These are phyloP conservation scores for Diplotaxis tenuifolia DNA, from an alignment of 345 rosid species.

Conservation along the genomic window DNA sequence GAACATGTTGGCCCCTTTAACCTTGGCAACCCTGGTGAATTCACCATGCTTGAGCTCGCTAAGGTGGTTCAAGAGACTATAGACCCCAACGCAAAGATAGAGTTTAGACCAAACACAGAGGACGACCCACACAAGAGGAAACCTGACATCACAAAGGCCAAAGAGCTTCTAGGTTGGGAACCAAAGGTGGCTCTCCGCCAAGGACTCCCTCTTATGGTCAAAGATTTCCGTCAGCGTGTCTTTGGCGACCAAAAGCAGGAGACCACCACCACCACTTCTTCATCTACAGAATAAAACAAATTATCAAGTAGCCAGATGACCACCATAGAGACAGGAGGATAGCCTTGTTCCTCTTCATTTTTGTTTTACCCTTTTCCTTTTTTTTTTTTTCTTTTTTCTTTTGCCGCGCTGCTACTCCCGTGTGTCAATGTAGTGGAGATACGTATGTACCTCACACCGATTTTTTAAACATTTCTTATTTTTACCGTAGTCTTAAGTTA, in stretches of 20 bases:
- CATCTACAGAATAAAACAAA: too few species aligned
- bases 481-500: neutral
- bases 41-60: conserved; percentile 98
- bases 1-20: conserved; percentile 41
- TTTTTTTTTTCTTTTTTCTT: neutral
- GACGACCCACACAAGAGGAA: conserved; percentile 99
- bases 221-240: too few species aligned
- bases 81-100: conserved; percentile 89
- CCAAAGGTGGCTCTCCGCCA: conserved; percentile 83
- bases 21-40: conserved; percentile 96
- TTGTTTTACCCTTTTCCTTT: neutral
- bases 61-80: conserved; percentile 96
- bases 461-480: neutral
- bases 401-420: neutral
- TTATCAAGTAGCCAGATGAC: too few species aligned
- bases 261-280: too few species aligned
- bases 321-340: conserved; percentile 10
- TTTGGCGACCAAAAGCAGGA: conserved; percentile 91
- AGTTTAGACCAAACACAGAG: conserved; percentile 86
- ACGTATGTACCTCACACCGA: conserved; percentile 23
- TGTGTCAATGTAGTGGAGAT: conserved; percentile 16
- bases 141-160: conserved; percentile 89
- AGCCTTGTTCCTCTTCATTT: neutral
- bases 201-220: conserved; percentile 93
- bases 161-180: conserved; percentile 88